A percentile compares a stretch with the other conserved stretches of the same genome.
Evolutionary conservation across 305 asterid species (phyloP).

Genomic region (Petunia hybrid): DNA sequence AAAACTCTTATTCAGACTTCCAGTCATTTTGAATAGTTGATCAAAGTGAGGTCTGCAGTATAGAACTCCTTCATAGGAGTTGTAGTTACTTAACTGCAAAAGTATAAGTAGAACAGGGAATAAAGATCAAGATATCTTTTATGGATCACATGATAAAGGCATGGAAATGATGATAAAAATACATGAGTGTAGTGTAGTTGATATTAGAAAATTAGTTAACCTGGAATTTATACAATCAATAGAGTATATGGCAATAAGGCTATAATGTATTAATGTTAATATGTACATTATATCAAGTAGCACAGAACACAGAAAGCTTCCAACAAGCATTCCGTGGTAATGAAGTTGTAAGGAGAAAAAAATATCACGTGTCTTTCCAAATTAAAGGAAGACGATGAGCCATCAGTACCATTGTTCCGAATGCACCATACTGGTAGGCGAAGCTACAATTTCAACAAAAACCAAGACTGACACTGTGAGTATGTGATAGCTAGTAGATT

Average conservation of each 20-base stretch:
- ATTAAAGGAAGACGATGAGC: background rate
- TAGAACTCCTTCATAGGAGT: conserved; percentile 80
- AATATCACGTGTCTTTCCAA: background rate
- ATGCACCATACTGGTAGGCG: background rate
- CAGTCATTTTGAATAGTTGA: conserved; percentile 86
- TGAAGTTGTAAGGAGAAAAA: background rate
- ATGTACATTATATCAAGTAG: background rate
- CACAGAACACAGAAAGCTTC: background rate
- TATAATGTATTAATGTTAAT: background rate
- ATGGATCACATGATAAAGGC: background rate
- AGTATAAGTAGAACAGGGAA: conserved; percentile 21
- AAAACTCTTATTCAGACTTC: conserved; percentile 84
- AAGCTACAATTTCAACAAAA: background rate
- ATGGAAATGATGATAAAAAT: background rate
- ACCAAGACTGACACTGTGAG: background rate
- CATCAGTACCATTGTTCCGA: background rate
- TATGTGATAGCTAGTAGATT: background rate
- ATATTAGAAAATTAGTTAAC: background rate
- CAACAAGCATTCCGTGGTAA: background rate
- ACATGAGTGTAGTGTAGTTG: background rate
- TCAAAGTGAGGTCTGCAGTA: conserved; percentile 87
- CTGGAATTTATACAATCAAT: background rate
- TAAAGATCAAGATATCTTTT: background rate
- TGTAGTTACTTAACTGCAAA: conserved; percentile 77
- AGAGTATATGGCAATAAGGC: background rate